Percentiles rank a stretch among this genome's conserved stretches.
Conservation (phyloP, 2,329 filamentous ascomycete genomes). For the Teratosphaeria destructans region DNA sequence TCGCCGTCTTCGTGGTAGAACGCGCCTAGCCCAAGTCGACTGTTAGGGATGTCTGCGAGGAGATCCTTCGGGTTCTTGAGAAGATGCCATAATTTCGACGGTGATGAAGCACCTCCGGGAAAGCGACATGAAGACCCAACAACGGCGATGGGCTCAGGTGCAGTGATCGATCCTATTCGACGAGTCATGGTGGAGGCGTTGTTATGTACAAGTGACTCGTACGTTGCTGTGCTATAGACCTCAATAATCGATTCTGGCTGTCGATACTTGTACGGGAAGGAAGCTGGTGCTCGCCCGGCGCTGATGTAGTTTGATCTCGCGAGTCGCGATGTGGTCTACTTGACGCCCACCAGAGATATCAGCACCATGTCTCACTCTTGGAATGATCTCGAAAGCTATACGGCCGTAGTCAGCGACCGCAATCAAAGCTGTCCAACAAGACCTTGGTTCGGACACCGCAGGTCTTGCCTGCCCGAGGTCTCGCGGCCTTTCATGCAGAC, state of each 20-base stretch:
- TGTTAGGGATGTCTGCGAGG: background rate
- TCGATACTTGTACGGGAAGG: no score
- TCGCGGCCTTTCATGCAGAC: no score
- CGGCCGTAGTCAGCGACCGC: no score
- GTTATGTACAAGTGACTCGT: background rate
- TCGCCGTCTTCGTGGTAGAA: background rate
- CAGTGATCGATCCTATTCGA: background rate
- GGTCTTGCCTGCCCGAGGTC: no score
- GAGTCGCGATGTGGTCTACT: no score
- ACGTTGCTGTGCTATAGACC: background rate
- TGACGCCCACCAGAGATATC: no score
- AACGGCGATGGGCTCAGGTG: background rate
- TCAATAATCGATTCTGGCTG: background rate
- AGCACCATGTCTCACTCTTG: no score
- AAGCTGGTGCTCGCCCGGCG: no score
- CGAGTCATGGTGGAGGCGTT: background rate
- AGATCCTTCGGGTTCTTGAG: background rate
- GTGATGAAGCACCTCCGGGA: background rate
- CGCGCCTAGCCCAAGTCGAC: background rate
- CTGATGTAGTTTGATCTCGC: no score
- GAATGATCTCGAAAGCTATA: no score
- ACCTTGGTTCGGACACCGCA: no score
- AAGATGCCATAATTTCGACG: background rate
- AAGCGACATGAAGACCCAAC: background rate
- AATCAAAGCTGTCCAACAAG: no score